A percentile compares a stretch with the other conserved stretches of the same genome.
Conservation (phyloP, 2,329 filamentous ascomycete genomes). For the Eurotiales sp. region DNA sequence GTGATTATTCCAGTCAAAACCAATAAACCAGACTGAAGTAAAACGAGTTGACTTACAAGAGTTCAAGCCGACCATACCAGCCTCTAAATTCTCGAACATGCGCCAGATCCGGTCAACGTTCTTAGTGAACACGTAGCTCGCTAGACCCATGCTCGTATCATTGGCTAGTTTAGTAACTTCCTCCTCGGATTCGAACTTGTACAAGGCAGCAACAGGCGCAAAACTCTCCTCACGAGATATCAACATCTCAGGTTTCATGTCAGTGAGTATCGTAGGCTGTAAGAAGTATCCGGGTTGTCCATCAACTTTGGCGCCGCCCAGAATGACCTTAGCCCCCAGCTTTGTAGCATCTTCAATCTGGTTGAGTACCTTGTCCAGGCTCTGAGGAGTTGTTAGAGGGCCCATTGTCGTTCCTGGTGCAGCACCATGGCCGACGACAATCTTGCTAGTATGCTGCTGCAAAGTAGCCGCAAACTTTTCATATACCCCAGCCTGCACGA, state of each 20-base stretch:
- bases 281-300: slow-evolving; percentile 65
- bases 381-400: slow-evolving; percentile 55
- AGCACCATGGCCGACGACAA: slow-evolving; percentile 60
- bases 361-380: slow-evolving; percentile 51
- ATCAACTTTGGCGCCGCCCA: slow-evolving; percentile 51
- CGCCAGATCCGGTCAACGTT: slow-evolving; percentile 64
- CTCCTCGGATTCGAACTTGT: slow-evolving; percentile 63
- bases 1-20: background rate
- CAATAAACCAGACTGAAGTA: slow-evolving; percentile 1
- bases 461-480: slow-evolving; percentile 55
- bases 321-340: slow-evolving; percentile 60
- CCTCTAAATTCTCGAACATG: slow-evolving; percentile 63
- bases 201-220: slow-evolving; percentile 61
- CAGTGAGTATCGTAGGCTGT: slow-evolving; percentile 62
- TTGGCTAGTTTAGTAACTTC: slow-evolving; percentile 60
- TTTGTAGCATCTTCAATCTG: slow-evolving; percentile 63
- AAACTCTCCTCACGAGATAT: slow-evolving; percentile 61
- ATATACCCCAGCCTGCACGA: slow-evolving; percentile 42
- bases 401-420: slow-evolving; percentile 56
- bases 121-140: slow-evolving; percentile 66
- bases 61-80: slow-evolving; percentile 67
- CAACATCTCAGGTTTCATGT: slow-evolving; percentile 57
- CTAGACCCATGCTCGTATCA: slow-evolving; percentile 61
- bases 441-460: slow-evolving; percentile 48
- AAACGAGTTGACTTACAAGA: slow-evolving; percentile 42